Evolutionary conservation across 805 yeast species (phyloP).

Genomic region (Hanseniaspora pseudoguilliermondii): DNA sequence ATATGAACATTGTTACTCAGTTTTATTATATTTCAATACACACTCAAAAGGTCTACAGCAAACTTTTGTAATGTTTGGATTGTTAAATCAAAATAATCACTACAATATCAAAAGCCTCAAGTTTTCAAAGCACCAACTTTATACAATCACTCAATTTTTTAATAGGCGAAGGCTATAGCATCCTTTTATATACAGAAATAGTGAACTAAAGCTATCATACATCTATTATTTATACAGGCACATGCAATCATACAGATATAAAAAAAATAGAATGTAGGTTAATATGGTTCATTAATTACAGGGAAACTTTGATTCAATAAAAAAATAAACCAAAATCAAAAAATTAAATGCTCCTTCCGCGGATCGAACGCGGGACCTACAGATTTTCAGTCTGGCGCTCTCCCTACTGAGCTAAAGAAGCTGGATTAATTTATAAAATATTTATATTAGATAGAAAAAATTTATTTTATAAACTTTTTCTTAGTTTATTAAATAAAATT

Average conservation of each 20-base stretch:
- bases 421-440: background rate
- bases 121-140: too few relatives aligned
- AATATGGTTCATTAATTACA: too few relatives aligned
- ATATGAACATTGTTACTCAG: too few relatives aligned
- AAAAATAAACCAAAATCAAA: background rate
- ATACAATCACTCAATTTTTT: too few relatives aligned
- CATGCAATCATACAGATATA: background rate
- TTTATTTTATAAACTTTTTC: constrained; percentile 15
- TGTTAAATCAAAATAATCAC: too few relatives aligned
- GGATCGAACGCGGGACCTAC: constrained; percentile 13
- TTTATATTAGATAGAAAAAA: background rate
- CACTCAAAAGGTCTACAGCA: too few relatives aligned
- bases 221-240: too few relatives aligned
- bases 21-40: too few relatives aligned
- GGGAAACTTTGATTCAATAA: background rate
- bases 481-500: constrained; percentile 1
- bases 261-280: background rate
- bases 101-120: too few relatives aligned
- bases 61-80: too few relatives aligned
- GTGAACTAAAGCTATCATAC: constrained; percentile 12
- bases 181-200: too few relatives aligned
- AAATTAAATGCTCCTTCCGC: constrained; percentile 11
- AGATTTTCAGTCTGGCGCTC: constrained; percentile 12
- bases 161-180: too few relatives aligned
- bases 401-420: constrained; percentile 12